Base-by-base conservation (phyloP, 2,329 filamentous ascomycete genomes). In the Alternaria ventricosa region DNA sequence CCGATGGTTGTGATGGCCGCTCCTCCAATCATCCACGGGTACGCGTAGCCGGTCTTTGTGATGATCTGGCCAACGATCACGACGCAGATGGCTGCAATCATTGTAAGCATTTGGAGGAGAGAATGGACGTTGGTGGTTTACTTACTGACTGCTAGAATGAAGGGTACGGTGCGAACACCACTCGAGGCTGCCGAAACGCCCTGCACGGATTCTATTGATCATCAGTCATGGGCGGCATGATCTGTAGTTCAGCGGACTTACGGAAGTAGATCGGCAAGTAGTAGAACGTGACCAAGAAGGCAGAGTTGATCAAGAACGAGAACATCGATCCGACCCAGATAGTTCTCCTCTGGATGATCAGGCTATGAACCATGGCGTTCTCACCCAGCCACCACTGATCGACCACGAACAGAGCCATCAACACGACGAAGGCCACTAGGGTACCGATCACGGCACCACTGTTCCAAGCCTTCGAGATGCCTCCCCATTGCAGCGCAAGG, bases 211-310 rank as follows among this genome's bases (percentile, higher is more conserved):
- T 60, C 55, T 57, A n/a, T 10, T 10, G 6, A 28, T 12, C 4
- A 11, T 57, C 12, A 57, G 20, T 18, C 9, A 13, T 20, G 11
- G 15, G 28, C 6, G 8, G 4, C 15, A 41, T 6, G 2, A 3
- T 2, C 2, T 28, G 6, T 12, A 20, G 7, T 7, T 13, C 11
- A 15, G 70, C 65, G 5, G 83, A 76, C 2, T 74, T 74, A 69
- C 86, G 84, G 74, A 86, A 86, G 68, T 84, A 85, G 22, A 86
- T 82, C 4, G 84, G 84, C 0, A 85, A 71, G 66, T 83, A 84
- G 71, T 84, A 85, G 6, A 84, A 61, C 6, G 59, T 67, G 2
- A 81, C 50, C 7, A 82, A 25, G 61, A 82, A 79, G 80, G 66
- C 64, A 45, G 58, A 74, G 13, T 61, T 57, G 33, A 61, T 61